Evolutionary conservation across 148 eudicot genomes (phyloP).

Genomic region (Diospyros lotus): DNA sequence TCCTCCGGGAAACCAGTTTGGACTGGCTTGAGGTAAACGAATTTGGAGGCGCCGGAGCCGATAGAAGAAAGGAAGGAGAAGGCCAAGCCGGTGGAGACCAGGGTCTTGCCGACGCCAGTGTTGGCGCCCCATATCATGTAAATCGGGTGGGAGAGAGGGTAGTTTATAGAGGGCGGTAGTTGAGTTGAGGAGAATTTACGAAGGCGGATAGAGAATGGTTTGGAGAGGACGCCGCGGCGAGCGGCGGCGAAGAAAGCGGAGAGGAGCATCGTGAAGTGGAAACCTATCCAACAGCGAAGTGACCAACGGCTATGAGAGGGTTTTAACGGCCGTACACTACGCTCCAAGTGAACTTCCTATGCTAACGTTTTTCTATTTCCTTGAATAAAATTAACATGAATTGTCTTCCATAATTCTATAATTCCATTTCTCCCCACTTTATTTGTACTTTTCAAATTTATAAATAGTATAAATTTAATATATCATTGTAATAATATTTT

Average conservation of each 20-base stretch:
- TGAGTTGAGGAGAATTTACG: constrained; percentile 20
- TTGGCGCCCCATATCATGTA: constrained; percentile 78
- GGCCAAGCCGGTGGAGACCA: constrained; percentile 80
- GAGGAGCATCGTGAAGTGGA: not conserved
- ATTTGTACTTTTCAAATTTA: too few relatives aligned
- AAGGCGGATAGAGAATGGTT: constrained; percentile 9
- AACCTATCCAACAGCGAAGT: not conserved
- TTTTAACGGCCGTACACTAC: not conserved
- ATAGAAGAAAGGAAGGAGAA: constrained; percentile 26
- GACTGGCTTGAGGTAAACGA: constrained; percentile 71
- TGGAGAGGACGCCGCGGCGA: not conserved
- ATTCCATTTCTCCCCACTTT: too few relatives aligned
- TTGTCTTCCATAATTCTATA: too few relatives aligned
- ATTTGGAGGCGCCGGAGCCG: constrained; percentile 11
- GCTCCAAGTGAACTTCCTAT: too few relatives aligned
- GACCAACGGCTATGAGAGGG: not conserved
- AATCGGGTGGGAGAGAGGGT: constrained; percentile 78
- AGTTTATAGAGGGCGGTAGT: constrained; percentile 16
- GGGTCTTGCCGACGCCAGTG: constrained; percentile 95
- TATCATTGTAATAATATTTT: too few relatives aligned
- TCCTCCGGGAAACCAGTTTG: constrained; percentile 88
- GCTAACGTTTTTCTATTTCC: too few relatives aligned
- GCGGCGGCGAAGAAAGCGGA: constrained; percentile 7
- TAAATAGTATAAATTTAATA: too few relatives aligned
- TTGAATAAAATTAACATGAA: too few relatives aligned